Percentiles rank a stretch among this genome's conserved stretches.
phyloP scores from a whole-genome alignment of 2,329 filamentous ascomycete species.

The Coniochaeta prunicola region DNA sequence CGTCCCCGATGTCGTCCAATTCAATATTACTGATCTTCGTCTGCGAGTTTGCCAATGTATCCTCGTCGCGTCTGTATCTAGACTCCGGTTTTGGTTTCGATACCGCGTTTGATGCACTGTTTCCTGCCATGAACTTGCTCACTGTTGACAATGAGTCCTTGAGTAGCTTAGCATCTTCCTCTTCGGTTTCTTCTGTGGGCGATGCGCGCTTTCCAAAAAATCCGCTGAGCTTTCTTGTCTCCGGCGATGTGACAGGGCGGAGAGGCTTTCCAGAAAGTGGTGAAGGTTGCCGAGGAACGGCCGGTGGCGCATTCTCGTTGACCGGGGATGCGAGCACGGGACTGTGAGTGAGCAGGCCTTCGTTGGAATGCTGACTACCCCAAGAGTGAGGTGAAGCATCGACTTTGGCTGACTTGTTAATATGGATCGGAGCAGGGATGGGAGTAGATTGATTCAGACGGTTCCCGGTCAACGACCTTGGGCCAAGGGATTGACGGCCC shows the following conservation, averaged over 20 bases:
- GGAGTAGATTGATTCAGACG: constrained; percentile 27
- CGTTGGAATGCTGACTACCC: constrained; percentile 43
- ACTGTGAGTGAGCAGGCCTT: constrained; percentile 34
- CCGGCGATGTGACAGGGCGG: constrained; percentile 13
- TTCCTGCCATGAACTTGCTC: constrained; percentile 34
- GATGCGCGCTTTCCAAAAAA: constrained; percentile 17
- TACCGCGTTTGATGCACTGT: constrained; percentile 10
- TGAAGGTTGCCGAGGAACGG: constrained; percentile 31
- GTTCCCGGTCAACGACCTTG: constrained; percentile 38
- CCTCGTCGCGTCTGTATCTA: constrained; percentile 33
- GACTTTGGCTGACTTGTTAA: constrained; percentile 35
- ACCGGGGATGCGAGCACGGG: constrained; percentile 25
- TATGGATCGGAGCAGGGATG: constrained; percentile 35
- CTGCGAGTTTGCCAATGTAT: constrained; percentile 15
- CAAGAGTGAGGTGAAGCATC: constrained; percentile 43
- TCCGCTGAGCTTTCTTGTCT: constrained; percentile 21
- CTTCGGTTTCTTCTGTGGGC: constrained; percentile 27
- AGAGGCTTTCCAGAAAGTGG: constrained; percentile 11
- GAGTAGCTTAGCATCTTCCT: constrained; percentile 46
- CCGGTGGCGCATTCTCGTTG: constrained; percentile 28
- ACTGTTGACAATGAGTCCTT: constrained; percentile 43
- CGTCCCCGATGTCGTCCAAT: constrained; percentile 30
- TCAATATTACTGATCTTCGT: constrained; percentile 14
- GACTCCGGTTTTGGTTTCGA: constrained; percentile 11
- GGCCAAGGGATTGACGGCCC: constrained; percentile 23